Evolutionary conservation across 768 basidiomycete species (phyloP).

Genomic region (Clavaria fumosa): DNA sequence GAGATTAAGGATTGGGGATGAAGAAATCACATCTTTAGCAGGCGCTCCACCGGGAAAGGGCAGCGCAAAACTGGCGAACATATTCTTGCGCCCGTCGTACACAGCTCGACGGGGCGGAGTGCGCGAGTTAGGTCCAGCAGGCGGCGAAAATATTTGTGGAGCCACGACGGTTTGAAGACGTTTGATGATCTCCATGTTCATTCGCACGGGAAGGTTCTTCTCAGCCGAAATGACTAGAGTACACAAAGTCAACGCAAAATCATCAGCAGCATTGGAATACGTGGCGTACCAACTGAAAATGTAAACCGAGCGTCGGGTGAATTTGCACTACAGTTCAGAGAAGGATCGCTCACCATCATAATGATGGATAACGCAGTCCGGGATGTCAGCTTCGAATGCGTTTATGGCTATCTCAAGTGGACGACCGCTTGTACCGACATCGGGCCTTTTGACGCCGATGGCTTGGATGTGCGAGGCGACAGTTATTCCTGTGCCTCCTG

Average conservation of each 20-base stretch:
- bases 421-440: conserved; percentile 42
- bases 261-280: background rate
- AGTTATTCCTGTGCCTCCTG: conserved; percentile 10
- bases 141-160: conserved; percentile 55
- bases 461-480: conserved; percentile 29
- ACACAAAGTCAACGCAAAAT: background rate
- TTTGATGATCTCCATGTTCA: conserved; percentile 59
- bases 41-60: conserved; percentile 35
- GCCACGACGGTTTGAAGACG: conserved; percentile 42
- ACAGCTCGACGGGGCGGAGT: too few relatives aligned
- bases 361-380: conserved; percentile 52
- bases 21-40: conserved; percentile 33
- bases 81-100: conserved; percentile 71
- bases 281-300: conserved; percentile 31
- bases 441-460: conserved; percentile 55
- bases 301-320: conserved; percentile 3
- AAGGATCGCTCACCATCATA: conserved; percentile 48
- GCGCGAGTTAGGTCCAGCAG: too few relatives aligned
- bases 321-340: conserved; percentile 7
- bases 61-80: conserved; percentile 45
- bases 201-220: conserved; percentile 45
- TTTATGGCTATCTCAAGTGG: conserved; percentile 32
- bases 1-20: conserved; percentile 1
- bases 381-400: conserved; percentile 47
- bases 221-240: conserved; percentile 48